Conservation (phyloP, 441 rosid genomes). For the Lepidium campestre region DNA sequence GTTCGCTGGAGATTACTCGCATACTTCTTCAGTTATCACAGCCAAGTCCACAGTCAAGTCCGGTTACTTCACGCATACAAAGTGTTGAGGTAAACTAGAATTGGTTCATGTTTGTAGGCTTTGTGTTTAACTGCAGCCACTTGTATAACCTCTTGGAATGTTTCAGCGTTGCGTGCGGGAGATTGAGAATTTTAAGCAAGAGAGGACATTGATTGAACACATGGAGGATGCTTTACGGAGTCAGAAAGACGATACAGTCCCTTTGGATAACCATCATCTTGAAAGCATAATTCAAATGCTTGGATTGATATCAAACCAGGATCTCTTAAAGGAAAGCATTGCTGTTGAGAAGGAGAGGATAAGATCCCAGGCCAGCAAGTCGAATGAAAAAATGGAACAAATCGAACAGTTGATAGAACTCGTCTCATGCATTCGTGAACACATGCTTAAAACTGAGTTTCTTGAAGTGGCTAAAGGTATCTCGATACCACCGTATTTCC, state of each 20-base stretch:
- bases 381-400: slow-evolving; percentile 35
- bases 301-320: slow-evolving; percentile 54
- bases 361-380: slow-evolving; percentile 31
- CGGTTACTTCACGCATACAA: slow-evolving; percentile 40
- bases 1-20: slow-evolving; percentile 57
- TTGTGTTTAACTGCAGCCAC: neutral
- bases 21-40: slow-evolving; percentile 38
- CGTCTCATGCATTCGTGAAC: slow-evolving; percentile 55
- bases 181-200: slow-evolving; percentile 47
- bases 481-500: slow-evolving; percentile 66
- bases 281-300: slow-evolving; percentile 49
- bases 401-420: slow-evolving; percentile 49
- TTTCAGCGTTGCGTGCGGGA: slow-evolving; percentile 61
- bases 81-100: slow-evolving; percentile 52
- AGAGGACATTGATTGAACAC: slow-evolving; percentile 30
- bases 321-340: slow-evolving; percentile 67
- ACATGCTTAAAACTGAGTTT: slow-evolving; percentile 50
- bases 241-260: slow-evolving; percentile 40
- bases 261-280: slow-evolving; percentile 40
- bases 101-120: neutral
- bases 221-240: slow-evolving; percentile 48
- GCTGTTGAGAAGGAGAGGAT: slow-evolving; percentile 80
- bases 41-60: slow-evolving; percentile 46
- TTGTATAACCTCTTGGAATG: slow-evolving; percentile 27
- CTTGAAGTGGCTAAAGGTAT: slow-evolving; percentile 55